Evolutionary conservation across 2,329 filamentous ascomycete genomes (phyloP).

Genomic region (Fusarium paranaense): DNA sequence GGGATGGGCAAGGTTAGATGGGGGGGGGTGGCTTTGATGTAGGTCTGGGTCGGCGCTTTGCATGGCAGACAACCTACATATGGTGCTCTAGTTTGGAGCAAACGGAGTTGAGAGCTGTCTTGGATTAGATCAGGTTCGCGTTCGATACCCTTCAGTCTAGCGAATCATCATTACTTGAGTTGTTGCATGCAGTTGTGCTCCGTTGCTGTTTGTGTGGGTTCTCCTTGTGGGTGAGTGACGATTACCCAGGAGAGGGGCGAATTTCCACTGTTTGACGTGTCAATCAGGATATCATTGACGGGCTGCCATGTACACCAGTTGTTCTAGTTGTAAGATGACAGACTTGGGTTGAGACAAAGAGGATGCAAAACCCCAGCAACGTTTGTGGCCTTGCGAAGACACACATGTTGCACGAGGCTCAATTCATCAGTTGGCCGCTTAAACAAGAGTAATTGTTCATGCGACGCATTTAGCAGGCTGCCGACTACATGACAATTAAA

Average conservation of each 20-base stretch:
- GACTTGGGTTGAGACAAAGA: not conserved
- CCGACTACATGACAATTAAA: not conserved
- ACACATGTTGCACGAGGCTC: not conserved
- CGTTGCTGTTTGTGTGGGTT: not conserved
- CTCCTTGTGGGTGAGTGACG: not conserved
- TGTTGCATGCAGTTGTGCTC: not conserved
- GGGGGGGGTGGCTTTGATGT: slow-evolving; percentile 13
- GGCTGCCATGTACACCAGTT: not conserved
- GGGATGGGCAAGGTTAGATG: slow-evolving; percentile 8
- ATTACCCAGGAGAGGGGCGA: not conserved
- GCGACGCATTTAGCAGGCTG: not conserved
- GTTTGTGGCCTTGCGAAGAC: not conserved
- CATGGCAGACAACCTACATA: slow-evolving; percentile 18
- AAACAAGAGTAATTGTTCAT: not conserved
- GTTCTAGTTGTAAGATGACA: not conserved
- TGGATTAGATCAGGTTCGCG: slow-evolving; percentile 41
- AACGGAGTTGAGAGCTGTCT: slow-evolving; percentile 39
- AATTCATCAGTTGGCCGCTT: not conserved
- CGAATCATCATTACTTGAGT: slow-evolving; percentile 22
- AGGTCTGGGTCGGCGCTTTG: slow-evolving; percentile 31
- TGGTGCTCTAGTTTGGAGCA: slow-evolving; percentile 38
- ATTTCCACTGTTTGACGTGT: not conserved
- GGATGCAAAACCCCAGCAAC: not conserved
- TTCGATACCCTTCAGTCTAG: slow-evolving; percentile 45
- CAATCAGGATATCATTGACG: not conserved